Base-by-base conservation (phyloP, 108 stramenopile species). In the Fragilariopsis cylindrus region DNA sequence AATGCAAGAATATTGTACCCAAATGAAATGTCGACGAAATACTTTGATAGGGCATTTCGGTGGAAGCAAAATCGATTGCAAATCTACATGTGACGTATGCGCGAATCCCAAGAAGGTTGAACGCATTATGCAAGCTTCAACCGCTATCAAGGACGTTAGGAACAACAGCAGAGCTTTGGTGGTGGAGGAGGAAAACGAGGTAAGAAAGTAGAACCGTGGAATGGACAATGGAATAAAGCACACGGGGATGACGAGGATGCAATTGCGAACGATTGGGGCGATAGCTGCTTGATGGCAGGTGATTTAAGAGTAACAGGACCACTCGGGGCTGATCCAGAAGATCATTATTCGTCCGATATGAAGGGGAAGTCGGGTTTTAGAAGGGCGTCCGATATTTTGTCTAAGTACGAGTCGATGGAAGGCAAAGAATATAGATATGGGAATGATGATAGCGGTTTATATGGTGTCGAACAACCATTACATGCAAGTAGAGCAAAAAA, bases 81-180 rank as follows among this genome's bases (percentile, higher is more conserved):
- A 79, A 18, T 82, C 83, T 57, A 90, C 88, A 8, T 96, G 95
- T 69, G 95, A 96, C 67, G 90, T 70, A 57, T 96, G 95, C 71
- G 18, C 21, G 1, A 72, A 92, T 81, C 91, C 89, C 1, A 48
- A 65, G 47, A 82, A 83, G 60, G 77, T 85, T 4, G 75, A 89
- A 68, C 52, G 72, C 30, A 67, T 49, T 2, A 87, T 87, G 30
- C 72, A 76, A 45, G 68, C 83, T 39, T 52, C 67, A 4, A 30
- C 65, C 13, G 69, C 79, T 7, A 64, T 69, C 12, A 63, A 76
- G 44, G 70, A 71, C 55, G 75, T 72, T 1, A 30, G 56, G 21
- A 60, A 55, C n/a, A 77, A 41, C 46, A 41, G 44, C 9, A 58
- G 3, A 12, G 18, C n/a, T 8, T 57, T 6, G 45, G 30, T 11